phyloP scores from a whole-genome alignment of 306 rosid genomes.

The Astragalus glycyphyllos region DNA sequence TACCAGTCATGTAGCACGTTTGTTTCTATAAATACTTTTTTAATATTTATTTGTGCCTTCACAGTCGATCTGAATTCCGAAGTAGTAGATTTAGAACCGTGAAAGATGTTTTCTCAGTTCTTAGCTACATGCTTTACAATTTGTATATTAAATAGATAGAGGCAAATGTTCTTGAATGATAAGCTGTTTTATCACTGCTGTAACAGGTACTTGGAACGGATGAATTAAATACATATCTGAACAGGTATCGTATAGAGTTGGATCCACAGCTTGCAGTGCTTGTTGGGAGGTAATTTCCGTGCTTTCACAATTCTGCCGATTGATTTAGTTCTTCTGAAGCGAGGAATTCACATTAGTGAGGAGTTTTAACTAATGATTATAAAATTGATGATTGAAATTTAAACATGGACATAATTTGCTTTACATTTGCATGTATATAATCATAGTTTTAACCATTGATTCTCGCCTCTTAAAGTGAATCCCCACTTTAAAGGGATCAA shows the following conservation, averaged over 20 bases:
- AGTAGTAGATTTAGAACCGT: constrained; percentile 12
- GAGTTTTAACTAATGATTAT: not conserved
- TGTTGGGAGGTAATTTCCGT: constrained; percentile 71
- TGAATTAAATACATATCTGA: constrained; percentile 69
- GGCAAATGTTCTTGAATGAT: constrained; percentile 17
- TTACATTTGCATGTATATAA: not conserved
- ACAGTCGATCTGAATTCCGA: constrained; percentile 3
- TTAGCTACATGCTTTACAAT: constrained; percentile 16
- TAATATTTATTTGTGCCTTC: not conserved
- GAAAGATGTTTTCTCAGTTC: constrained; percentile 3
- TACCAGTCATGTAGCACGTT: not conserved
- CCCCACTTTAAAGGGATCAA: not conserved
- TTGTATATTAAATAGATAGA: constrained; percentile 30
- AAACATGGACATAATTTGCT: not conserved
- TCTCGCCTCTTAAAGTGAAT: not conserved
- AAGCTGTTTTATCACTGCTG: constrained; percentile 21
- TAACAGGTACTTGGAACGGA: constrained; percentile 89
- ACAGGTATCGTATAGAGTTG: constrained; percentile 75
- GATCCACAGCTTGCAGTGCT: constrained; percentile 78
- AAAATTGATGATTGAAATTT: not conserved
- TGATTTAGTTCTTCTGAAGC: not conserved
- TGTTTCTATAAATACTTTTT: not conserved
- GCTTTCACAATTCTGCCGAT: not conserved
- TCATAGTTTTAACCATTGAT: not conserved
- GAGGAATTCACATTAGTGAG: not conserved